These are phyloP conservation scores for Umbelopsis sp. DNA, from an alignment of 371 early-diverging fungal genomes.

Conservation along the genomic window DNA sequence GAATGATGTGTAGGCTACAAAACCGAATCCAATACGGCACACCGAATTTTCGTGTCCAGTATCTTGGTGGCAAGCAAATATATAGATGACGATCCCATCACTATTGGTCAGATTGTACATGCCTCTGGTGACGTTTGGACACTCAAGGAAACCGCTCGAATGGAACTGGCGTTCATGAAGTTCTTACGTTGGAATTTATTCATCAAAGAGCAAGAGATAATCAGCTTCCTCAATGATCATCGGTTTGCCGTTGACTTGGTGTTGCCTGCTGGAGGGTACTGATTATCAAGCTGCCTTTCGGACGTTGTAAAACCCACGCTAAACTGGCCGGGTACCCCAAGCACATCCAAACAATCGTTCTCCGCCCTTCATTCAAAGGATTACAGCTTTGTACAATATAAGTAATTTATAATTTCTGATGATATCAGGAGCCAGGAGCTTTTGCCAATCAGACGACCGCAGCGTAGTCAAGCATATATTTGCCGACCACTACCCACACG, in stretches of 20 bases:
- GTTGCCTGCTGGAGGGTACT: conserved; percentile 16
- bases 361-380: background rate
- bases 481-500: no score
- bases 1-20: conserved; percentile 35
- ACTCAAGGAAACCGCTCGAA: conserved; percentile 53
- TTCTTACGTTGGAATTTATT: conserved; percentile 52
- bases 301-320: background rate
- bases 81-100: conserved; percentile 46
- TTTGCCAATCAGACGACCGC: background rate
- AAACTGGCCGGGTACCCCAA: conserved; percentile 5
- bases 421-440: background rate
- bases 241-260: conserved; percentile 33
- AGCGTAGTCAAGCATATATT: background rate
- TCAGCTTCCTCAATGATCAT: conserved; percentile 32
- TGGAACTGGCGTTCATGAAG: conserved; percentile 52
- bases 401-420: background rate
- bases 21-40: conserved; percentile 53
- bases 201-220: conserved; percentile 44
- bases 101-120: conserved; percentile 48
- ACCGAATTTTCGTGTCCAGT: conserved; percentile 55
- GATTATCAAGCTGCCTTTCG: background rate
- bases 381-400: background rate
- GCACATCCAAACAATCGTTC: background rate
- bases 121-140: conserved; percentile 59
- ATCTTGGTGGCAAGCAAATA: conserved; percentile 52